Evolutionary conservation across 306 rosid species (phyloP).

Genomic region (Citrullus mucosospermus): DNA sequence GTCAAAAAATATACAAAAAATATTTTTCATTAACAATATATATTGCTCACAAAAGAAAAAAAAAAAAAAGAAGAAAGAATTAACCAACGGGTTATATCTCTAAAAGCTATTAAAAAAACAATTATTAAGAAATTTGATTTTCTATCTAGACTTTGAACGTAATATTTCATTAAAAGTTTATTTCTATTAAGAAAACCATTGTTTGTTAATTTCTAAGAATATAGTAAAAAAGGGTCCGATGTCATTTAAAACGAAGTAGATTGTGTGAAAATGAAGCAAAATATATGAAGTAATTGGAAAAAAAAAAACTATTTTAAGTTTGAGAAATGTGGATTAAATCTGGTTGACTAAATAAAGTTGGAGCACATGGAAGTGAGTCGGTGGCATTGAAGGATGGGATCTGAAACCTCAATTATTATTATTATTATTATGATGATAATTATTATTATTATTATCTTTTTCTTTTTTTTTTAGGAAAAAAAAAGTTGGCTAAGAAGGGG

Average conservation of each 20-base stretch:
- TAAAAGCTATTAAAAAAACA: no score
- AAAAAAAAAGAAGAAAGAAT: no score
- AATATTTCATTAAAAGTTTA: no score
- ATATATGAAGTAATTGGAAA: neutral
- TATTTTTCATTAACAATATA: no score
- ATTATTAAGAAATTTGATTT: no score
- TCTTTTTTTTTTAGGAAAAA: neutral
- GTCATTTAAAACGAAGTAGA: neutral
- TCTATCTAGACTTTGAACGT: no score
- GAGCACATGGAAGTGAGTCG: neutral
- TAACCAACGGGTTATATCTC: no score
- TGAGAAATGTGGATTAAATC: neutral
- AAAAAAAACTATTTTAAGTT: neutral
- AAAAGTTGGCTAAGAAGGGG: neutral
- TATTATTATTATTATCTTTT: neutral
- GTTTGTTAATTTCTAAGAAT: no score
- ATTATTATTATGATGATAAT: neutral
- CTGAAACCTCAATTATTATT: neutral
- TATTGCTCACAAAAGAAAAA: no score
- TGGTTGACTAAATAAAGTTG: neutral
- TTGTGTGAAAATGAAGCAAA: neutral
- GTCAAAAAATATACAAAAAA: no score
- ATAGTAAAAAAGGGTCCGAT: neutral
- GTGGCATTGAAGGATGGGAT: slow-evolving; percentile 1
- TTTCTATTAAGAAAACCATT: no score